Percentiles rank a stretch among this genome's conserved stretches.
phyloP scores from a whole-genome alignment of 2,329 filamentous ascomycete genomes.

The Phyllosticta ampelicida region DNA sequence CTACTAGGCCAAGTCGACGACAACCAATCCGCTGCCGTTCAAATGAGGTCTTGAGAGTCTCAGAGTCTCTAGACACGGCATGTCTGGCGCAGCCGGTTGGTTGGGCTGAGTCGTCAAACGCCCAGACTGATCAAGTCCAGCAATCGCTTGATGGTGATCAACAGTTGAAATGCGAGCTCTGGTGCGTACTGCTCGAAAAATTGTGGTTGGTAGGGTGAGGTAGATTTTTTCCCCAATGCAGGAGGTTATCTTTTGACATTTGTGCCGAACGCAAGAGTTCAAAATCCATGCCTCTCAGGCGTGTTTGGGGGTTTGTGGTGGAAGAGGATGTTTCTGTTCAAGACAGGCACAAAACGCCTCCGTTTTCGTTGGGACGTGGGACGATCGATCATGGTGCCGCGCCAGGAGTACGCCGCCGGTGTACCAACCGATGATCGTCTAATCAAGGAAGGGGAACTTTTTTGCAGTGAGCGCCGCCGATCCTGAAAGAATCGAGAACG shows the following conservation, averaged over 20 bases:
- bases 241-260: background rate
- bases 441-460: conserved; percentile 11
- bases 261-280: background rate
- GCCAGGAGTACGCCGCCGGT: background rate
- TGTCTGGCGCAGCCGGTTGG: background rate
- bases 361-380: background rate
- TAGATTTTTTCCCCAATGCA: background rate
- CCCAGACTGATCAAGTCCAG: background rate
- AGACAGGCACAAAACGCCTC: background rate
- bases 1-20: background rate
- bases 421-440: conserved; percentile 8
- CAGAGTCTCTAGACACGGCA: background rate
- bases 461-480: conserved; percentile 6
- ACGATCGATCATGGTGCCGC: background rate
- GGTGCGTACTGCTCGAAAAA: background rate
- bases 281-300: background rate
- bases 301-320: background rate
- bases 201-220: background rate
- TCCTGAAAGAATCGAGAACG: conserved; percentile 3
- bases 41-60: background rate
- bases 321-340: background rate
- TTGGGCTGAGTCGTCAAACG: background rate
- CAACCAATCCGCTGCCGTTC: background rate
- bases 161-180: background rate
- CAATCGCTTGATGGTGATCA: background rate